Evolutionary conservation across 2,329 filamentous ascomycete genomes (phyloP), one percentile per base, ranked within the genome.

Genomic region (Penicillium sp.): DNA sequence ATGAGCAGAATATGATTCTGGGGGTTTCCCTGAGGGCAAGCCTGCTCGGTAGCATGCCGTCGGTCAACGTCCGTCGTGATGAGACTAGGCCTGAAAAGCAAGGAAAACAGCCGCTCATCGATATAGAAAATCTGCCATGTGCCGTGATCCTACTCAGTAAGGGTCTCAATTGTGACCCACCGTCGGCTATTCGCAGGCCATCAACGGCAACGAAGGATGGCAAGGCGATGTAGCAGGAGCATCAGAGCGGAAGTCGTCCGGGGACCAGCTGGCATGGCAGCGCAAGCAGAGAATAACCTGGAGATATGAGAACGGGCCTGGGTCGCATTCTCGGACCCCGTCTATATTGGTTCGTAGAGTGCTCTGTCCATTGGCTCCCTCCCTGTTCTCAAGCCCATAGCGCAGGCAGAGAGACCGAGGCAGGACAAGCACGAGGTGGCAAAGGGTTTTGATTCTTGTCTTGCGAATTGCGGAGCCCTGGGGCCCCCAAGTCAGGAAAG

Each of bases 231-330:
- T 22, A 31, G 35, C 48, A 49, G 43, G 43, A 22, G 35, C 6
- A 38, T n/a, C 5, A 59, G 37, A 45, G 57, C 63, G 64, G 65
- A 67, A 63, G 64, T 64, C 58, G 67, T 67, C 66, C 67, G 64
- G 50, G 42, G 55, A 50, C 34, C 47, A 51, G 54, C 17, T 37
- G 54, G 45, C 47, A 28, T 20, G 47, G 37, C 37, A 22, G n/a
- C 22, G 8, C 8, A 17, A 28, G 55, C 37, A 35, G 42, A 58
- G 37, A 37, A 38, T 51, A 54, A 51, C 45, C 20, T 15, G 14
- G 8, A 55, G 42, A 17, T 25, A 48, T 47, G 58, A 50, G 17
- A 55, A 60, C 31, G 45, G 43, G n/a, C 47, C 39, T n/a, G 15
- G 48, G 34, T 51, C 48, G 35, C 34, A 51, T 25, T 51, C 48